phyloP scores from a whole-genome alignment of 2,329 filamentous ascomycete genomes.

The Rhexocercosporidium sp. region DNA sequence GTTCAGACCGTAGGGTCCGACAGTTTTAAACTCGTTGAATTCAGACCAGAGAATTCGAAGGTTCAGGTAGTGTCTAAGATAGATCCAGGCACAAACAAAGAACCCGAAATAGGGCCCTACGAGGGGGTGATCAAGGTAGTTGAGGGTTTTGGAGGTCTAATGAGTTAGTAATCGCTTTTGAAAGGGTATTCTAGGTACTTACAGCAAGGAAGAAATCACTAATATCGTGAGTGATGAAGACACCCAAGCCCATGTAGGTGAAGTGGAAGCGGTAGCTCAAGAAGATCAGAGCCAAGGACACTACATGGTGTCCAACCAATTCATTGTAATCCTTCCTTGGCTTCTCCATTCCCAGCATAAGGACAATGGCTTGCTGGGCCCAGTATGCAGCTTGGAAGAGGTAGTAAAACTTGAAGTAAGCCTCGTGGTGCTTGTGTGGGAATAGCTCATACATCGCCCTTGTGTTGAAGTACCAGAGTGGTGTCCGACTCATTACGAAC shows the following conservation, averaged over 20 bases:
- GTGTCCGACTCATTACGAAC: slow-evolving; percentile 89
- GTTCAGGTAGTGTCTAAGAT: slow-evolving; percentile 87
- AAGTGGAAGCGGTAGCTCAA: slow-evolving; percentile 96
- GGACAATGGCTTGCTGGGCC: slow-evolving; percentile 90
- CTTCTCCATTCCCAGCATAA: slow-evolving; percentile 87
- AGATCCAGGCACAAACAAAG: slow-evolving; percentile 86
- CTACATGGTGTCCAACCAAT: slow-evolving; percentile 88
- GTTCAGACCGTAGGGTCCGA: slow-evolving; percentile 77
- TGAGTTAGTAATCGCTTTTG: neutral
- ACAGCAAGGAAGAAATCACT: slow-evolving; percentile 95
- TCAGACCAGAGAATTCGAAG: slow-evolving; percentile 77
- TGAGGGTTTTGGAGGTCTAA: slow-evolving; percentile 87
- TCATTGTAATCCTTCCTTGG: slow-evolving; percentile 95
- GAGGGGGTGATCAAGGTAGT: slow-evolving; percentile 82
- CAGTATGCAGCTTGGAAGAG: slow-evolving; percentile 94
- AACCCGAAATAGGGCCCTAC: slow-evolving; percentile 84
- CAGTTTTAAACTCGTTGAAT: slow-evolving; percentile 74
- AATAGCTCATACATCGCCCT: slow-evolving; percentile 87
- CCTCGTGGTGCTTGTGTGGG: slow-evolving; percentile 82
- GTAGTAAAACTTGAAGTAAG: slow-evolving; percentile 92
- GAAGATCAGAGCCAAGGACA: slow-evolving; percentile 82
- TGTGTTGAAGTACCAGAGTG: slow-evolving; percentile 96
- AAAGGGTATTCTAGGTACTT: slow-evolving; percentile 45
- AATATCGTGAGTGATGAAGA: slow-evolving; percentile 94
- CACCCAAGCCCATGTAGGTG: slow-evolving; percentile 89